Evolutionary conservation across 2,329 filamentous ascomycete species (phyloP).

Genomic region (Diaporthe ilicicola): DNA sequence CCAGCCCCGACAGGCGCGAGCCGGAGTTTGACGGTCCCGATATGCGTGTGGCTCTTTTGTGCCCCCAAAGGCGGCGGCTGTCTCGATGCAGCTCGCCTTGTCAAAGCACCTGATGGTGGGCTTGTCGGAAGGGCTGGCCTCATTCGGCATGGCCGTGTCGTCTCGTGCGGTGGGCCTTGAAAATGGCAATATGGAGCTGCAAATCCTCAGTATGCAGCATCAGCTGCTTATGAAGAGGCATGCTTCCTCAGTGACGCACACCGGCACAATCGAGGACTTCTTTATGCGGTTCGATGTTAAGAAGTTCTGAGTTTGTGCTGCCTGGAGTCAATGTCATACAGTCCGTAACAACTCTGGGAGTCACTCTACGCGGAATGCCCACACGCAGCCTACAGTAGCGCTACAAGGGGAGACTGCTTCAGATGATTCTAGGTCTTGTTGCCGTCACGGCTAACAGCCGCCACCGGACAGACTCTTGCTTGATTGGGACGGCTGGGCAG

Average conservation of each 20-base stretch:
- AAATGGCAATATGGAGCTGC: not conserved
- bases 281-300: constrained; percentile 3
- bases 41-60: constrained; percentile 50
- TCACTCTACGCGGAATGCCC: not conserved
- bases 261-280: constrained; percentile 17
- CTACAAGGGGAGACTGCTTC: too few relatives aligned
- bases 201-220: constrained; percentile 16
- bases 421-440: too few relatives aligned
- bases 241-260: not conserved
- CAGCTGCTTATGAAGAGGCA: constrained; percentile 15
- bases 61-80: constrained; percentile 43
- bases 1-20: constrained; percentile 40
- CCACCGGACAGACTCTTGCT: too few relatives aligned
- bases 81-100: constrained; percentile 44
- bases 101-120: constrained; percentile 43
- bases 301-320: not conserved
- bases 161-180: not conserved
- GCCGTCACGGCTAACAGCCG: too few relatives aligned
- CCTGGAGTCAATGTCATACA: not conserved
- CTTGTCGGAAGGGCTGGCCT: constrained; percentile 31
- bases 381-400: too few relatives aligned
- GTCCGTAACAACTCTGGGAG: not conserved
- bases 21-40: constrained; percentile 49
- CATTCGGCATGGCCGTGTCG: not conserved
- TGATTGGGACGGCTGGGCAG: not conserved